Base-by-base conservation (phyloP, 2,329 filamentous ascomycete species). In the Botryotinia calthae region DNA sequence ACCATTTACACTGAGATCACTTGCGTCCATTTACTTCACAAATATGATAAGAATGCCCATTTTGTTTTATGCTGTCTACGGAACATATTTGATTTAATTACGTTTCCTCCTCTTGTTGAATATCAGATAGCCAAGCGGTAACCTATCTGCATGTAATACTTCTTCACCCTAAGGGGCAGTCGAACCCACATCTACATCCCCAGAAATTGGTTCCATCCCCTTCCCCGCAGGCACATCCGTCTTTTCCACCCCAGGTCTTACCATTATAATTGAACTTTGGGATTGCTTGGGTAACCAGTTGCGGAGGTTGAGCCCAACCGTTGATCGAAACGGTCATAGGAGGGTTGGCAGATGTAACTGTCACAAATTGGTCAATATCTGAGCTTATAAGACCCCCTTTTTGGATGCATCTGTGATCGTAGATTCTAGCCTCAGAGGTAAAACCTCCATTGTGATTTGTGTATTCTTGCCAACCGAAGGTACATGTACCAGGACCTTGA, bases 321-420 rank as follows among this genome's bases (percentile, higher is more conserved):
- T 70, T 70, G 2, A 70, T 70, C 16, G 56, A 70, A 25, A 70
- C 42, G 28, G 14, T n/a, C 56, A 70, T 70, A 10, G 40, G 40
- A 44, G 68, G 42, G 1, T 70, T 9, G 14, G 22, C 31, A 51
- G 68, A 63, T 40, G 20, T 70, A 7, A 63, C 42, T 37, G 68
- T 70, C 31, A 70, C 37, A 31, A n/a, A 63, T 22, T 37, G 6
- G 10, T 37, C 42, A n/a, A 40, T 16, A 5, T 40, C 22, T 2
- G 14, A 1, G 10, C 61, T 62, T 16, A 37, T 40, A 14, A 22
- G 7, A 31, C 84, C 84, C 72, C 84, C 84, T 9, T 54, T 67
- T 40, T 67, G 46, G n/a, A 70, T 61, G 18, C 68, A 70, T 9
- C 28, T 51, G 25, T 70, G 18, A 6, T 70, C 58, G 58, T 70